Conservation (phyloP, 2,329 filamentous ascomycete species). For the Cytospora paraplurivora region DNA sequence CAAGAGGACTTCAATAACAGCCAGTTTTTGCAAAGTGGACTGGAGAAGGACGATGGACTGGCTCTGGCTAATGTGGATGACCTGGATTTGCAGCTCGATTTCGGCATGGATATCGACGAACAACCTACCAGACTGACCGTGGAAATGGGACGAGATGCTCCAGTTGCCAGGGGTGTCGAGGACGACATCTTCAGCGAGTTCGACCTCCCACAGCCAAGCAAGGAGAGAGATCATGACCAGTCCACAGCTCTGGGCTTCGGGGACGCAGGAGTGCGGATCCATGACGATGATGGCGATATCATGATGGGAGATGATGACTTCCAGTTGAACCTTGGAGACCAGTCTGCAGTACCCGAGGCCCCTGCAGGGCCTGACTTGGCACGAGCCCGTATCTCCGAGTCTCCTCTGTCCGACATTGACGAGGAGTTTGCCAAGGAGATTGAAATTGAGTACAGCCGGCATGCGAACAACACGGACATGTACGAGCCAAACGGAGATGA, state of each 20-base stretch:
- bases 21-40: constrained; percentile 75
- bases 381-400: constrained; percentile 67
- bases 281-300: constrained; percentile 65
- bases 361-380: constrained; percentile 50
- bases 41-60: constrained; percentile 58
- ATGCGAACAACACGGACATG: constrained; percentile 56
- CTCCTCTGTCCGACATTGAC: constrained; percentile 70
- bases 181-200: constrained; percentile 70
- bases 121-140: constrained; percentile 63
- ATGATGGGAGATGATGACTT: constrained; percentile 65
- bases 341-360: constrained; percentile 57
- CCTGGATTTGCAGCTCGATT: constrained; percentile 72
- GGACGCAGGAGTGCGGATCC: constrained; percentile 59
- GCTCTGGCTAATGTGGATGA: constrained; percentile 60
- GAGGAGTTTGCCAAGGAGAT: constrained; percentile 62
- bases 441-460: constrained; percentile 57
- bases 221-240: constrained; percentile 60
- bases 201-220: constrained; percentile 58
- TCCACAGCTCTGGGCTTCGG: constrained; percentile 57
- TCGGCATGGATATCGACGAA: constrained; percentile 73
- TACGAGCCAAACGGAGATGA: constrained; percentile 63
- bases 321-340: constrained; percentile 62
- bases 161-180: constrained; percentile 65
- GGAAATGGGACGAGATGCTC: constrained; percentile 88
- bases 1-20: constrained; percentile 73